Conservation (phyloP, 164 flowering plant species). For the Vitis rotundifolia region DNA sequence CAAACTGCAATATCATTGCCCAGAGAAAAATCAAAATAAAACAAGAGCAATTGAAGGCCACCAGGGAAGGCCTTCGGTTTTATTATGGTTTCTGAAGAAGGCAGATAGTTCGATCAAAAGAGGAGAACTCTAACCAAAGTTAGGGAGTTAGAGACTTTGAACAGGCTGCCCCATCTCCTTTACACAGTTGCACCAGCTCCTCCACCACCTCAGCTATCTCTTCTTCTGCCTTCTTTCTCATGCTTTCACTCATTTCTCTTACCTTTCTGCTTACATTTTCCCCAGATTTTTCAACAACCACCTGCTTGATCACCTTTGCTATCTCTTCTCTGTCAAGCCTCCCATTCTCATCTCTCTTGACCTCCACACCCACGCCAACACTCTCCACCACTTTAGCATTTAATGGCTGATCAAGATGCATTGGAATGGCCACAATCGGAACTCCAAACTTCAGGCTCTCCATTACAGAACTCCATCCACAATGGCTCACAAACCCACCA, state of each 20-base stretch:
- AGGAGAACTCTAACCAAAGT: too few relatives aligned
- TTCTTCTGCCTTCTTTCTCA: conserved; percentile 14
- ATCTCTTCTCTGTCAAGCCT: conserved; percentile 17
- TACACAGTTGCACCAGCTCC: not conserved
- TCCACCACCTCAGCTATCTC: conserved; percentile 17
- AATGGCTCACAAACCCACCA: conserved; percentile 34
- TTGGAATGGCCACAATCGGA: conserved; percentile 23
- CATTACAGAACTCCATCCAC: conserved; percentile 32
- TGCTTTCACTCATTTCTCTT: conserved; percentile 7
- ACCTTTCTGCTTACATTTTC: conserved; percentile 15
- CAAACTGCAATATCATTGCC: too few relatives aligned
- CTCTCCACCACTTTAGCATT: conserved; percentile 23
- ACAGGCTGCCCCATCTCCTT: too few relatives aligned
- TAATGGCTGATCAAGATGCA: conserved; percentile 28
- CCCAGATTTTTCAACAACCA: conserved; percentile 10
- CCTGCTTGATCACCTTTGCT: conserved; percentile 16
- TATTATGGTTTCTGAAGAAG: too few relatives aligned
- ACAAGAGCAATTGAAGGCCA: too few relatives aligned
- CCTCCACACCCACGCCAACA: conserved; percentile 15
- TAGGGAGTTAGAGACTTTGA: too few relatives aligned
- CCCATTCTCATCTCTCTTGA: not conserved
- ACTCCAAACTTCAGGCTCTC: conserved; percentile 26
- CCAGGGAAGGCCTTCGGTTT: too few relatives aligned
- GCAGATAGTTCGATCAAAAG: too few relatives aligned
- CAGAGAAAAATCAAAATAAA: too few relatives aligned